Base-by-base conservation (phyloP, 495 filamentous ascomycete species). In the Extremus antarcticus region DNA sequence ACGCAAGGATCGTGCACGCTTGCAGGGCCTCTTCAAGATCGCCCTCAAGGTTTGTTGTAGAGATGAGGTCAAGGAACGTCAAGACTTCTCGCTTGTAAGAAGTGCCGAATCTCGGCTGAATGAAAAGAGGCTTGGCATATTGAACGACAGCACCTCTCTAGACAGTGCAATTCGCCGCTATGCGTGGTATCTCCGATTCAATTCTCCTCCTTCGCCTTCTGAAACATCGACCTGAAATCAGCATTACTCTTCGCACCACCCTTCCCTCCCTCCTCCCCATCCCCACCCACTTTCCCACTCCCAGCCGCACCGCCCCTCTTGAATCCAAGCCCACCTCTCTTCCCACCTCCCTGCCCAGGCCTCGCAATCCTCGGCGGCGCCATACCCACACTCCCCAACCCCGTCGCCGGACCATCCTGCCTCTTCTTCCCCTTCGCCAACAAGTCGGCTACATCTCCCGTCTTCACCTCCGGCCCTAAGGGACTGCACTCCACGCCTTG, bases 201-300 rank as follows among this genome's bases (percentile, higher is more conserved):
- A n/a, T n/a, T n/a, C n/a, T 11, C 41, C 40, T 47, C 23, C 25
- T 53, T 51, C n/a, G 7, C 49, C 50, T 54, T 51, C 56, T 82
- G 53, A 62, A 91, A 82, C 82, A 95, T 79, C 38, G 78, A 80
- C 63, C 83, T 87, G 70, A 95, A 95, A 71, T 94, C 89, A 48
- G 84, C 85, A 72, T 96, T 95, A 65, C 78, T 90, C 77, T 90
- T 91, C 53, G 22, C 48, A 68, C 74, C 50, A 65, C 78, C 90
- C 77, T 90, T 91, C 53, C 10, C 48, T 67, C 74, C 50, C 45
- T 11, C 10, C 25, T 8, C 24, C 43, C 24, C 20, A 20, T 25
- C 38, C 1, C 11, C 22, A 16, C 45, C 25, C 4, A 49, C 15
- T 17, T 29, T 13, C 7, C 38, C n/a, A 19, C 38, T 41, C 16